Percentiles rank a stretch among this genome's conserved stretches.
Conservation (phyloP, 257 asterid genomes). For the Leonotis leonurus region DNA sequence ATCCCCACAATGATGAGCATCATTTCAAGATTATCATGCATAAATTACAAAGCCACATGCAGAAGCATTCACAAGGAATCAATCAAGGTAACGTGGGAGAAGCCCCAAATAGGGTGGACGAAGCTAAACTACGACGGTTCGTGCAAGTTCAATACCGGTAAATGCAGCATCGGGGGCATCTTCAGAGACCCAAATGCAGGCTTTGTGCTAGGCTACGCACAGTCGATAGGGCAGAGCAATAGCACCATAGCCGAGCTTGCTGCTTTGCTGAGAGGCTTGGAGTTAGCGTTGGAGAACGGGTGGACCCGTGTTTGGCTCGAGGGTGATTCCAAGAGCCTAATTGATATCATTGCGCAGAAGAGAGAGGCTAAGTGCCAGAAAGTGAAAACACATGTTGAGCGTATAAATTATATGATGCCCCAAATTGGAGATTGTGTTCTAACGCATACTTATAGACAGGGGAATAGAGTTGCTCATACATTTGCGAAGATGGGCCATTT, state of each 20-base stretch:
- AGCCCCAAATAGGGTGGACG: conserved; percentile 60
- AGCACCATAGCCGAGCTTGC: conserved; percentile 62
- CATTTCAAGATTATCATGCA: conserved; percentile 26
- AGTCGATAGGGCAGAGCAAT: conserved; percentile 47
- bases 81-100: conserved; percentile 44
- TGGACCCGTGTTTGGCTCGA: conserved; percentile 64
- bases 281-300: conserved; percentile 53
- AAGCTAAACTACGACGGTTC: conserved; percentile 79
- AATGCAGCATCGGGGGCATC: conserved; percentile 63
- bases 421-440: conserved; percentile 34
- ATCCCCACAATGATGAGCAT: conserved; percentile 25
- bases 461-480: conserved; percentile 65
- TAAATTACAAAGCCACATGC: not conserved
- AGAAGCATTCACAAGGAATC: conserved; percentile 44
- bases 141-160: conserved; percentile 58
- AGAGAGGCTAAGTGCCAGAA: conserved; percentile 32
- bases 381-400: conserved; percentile 34
- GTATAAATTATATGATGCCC: conserved; percentile 39
- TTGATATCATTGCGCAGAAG: conserved; percentile 39
- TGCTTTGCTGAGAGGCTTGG: conserved; percentile 65
- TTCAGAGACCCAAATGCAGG: conserved; percentile 59
- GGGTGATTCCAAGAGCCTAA: conserved; percentile 61
- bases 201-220: conserved; percentile 62
- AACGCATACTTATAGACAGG: conserved; percentile 60
- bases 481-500: conserved; percentile 67